Evolutionary conservation across 2,329 filamentous ascomycete species (phyloP), one percentile per base, ranked within the genome.

Genomic region (Cryphonectria naterciae): DNA sequence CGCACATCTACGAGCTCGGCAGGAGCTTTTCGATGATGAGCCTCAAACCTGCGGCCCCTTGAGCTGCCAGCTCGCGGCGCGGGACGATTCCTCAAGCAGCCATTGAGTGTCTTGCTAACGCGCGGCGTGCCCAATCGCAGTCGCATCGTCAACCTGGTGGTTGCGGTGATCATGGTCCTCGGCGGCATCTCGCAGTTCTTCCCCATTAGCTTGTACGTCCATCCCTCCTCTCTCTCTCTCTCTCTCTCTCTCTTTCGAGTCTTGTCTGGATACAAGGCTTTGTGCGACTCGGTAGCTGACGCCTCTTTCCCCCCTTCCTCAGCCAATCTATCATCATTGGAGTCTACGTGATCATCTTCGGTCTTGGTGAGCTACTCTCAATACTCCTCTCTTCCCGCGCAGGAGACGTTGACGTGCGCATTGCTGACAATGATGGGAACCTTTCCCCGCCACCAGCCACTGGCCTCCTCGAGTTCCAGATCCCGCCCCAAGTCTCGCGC

Each of bases 131-230:
- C 41, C 11, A 32, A 35, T 58, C 61, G 72, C 80, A 98, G 96
- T 85, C 96, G 96, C 79, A 90, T 98, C 79, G 93, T 97, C 81
- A 99, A 99, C 87, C 86, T 99, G 82, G 93, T 86, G 77, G 91
- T 97, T 74, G 96, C 91, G 77, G 91, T 91, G 76, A 88, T 97
- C 75, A 97, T 97, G 90, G 85, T 97, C 64, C 86, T 97, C 64
- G 95, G 95, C 75, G 95, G 94, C 77, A 86, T 94, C 78, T 86
- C 86, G 74, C 90, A 93, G 78, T 90, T 94, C 83, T 92, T 93
- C 79, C 79, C 83, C 54, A 78, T 87, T 70, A 76, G 75, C 69
- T 85, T 92, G 89, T 92, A 86, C 79, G 89, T 86, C 78, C 76
- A 54, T 69, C 65, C 76, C 49, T 68, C 65, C 46, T 17, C 11